Base-by-base conservation (phyloP, 2,329 filamentous ascomycete species). In the Penicillium sp. region DNA sequence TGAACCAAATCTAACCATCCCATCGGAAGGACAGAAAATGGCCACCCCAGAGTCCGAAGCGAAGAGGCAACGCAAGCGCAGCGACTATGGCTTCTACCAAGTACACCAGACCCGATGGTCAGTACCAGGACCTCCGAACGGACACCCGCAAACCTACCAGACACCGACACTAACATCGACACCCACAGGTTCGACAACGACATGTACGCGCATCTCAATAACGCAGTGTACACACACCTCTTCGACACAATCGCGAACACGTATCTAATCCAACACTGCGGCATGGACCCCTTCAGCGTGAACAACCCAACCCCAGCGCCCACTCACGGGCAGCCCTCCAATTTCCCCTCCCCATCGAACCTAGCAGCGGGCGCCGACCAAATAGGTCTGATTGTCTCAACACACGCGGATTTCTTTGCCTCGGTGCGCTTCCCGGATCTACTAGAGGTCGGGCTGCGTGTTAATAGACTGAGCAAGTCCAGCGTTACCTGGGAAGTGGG, bases 141-240 rank as follows among this genome's bases (percentile, higher is more conserved):
- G 13, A 15, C n/a, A 23, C 13, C 13, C 44, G 15, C 33, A 16
- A 34, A 11, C 19, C 11, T 16, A 36, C 45, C 19, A 23, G 31
- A 59, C 60, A 48, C n/a, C 13, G 27, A 52, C 5, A 38, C 41
- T 48, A 43, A 51, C 33, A 46, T 10, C 21, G 16, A 43, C 5
- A 19, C 19, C 19, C 49, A 25, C 60, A 92, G 91, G 91, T 87
- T 85, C 72, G 92, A 96, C 75, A 96, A 96, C 71, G 92, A 96
- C 78, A 94, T 95, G 90, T 96, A 94, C 75, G 83, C 90, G 59
- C 93, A 97, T 72, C 86, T 96, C 81, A 96, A 96, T 78, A 96
- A 96, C 71, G 89, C 87, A 40, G 82, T 94, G 53, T 96, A 96
- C 75, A 90, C 90, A 67, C 88, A 89, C 60, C 82, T 95, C 55